phyloP scores from a whole-genome alignment of 352 stramenopile species.

The Phytophthora vignae region DNA sequence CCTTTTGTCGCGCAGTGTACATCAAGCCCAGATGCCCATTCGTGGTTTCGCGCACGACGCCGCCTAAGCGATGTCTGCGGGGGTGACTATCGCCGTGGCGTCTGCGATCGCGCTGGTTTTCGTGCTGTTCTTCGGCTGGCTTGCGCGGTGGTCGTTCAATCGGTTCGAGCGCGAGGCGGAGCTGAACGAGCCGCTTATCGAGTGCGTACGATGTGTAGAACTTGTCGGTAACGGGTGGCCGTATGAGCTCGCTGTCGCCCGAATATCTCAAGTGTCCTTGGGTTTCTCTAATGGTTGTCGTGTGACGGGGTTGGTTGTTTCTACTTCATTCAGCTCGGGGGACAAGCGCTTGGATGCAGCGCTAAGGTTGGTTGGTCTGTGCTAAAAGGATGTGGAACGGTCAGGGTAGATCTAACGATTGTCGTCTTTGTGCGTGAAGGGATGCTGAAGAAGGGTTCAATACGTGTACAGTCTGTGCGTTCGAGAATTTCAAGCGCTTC shows the following conservation, averaged over 20 bases:
- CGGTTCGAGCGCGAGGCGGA: conserved; percentile 23
- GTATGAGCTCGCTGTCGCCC: neutral
- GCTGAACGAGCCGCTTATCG: conserved; percentile 30
- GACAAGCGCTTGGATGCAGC: conserved; percentile 37
- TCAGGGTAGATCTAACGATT: neutral
- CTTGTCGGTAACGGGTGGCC: neutral
- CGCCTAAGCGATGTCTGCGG: conserved; percentile 13
- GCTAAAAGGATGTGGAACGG: neutral
- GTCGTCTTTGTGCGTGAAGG: conserved; percentile 8
- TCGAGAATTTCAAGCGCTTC: conserved; percentile 54
- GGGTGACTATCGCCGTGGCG: conserved; percentile 11
- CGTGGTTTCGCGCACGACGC: neutral
- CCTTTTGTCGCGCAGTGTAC: too few relatives aligned
- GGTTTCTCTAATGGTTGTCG: conserved; percentile 4
- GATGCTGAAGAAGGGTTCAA: conserved; percentile 42
- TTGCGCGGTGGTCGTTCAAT: conserved; percentile 19
- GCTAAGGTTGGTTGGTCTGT: conserved; percentile 22
- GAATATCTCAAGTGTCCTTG: neutral
- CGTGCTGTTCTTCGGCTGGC: conserved; percentile 12
- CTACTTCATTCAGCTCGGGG: conserved; percentile 17
- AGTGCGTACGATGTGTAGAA: conserved; percentile 16
- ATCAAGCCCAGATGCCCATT: neutral
- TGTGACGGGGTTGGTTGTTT: neutral
- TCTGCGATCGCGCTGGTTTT: conserved; percentile 17
- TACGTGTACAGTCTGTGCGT: conserved; percentile 36